Percentiles rank a stretch among this genome's conserved stretches.
Evolutionary conservation across 495 filamentous ascomycete genomes (phyloP).

Genomic region (Xylaria grammica): DNA sequence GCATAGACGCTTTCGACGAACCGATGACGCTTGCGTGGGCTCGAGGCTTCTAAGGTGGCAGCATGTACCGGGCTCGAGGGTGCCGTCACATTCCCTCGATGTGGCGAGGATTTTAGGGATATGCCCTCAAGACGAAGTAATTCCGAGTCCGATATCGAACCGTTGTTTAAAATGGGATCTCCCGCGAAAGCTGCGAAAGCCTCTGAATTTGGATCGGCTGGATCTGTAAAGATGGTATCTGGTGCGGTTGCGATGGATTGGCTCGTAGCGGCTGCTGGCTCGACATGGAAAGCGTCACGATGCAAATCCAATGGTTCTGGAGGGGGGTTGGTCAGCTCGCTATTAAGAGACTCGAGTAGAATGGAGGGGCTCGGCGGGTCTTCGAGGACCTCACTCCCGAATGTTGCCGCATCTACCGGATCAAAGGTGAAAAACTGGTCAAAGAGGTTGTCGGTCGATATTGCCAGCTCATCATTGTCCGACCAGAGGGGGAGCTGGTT

Average conservation of each 20-base stretch:
- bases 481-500: slow-evolving; percentile 40
- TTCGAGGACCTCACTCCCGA: slow-evolving; percentile 30
- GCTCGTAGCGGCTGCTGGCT: not conserved
- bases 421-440: slow-evolving; percentile 55
- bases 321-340: slow-evolving; percentile 25
- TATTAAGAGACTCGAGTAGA: slow-evolving; percentile 31
- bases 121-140: slow-evolving; percentile 52
- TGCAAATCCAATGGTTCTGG: slow-evolving; percentile 27
- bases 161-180: slow-evolving; percentile 36
- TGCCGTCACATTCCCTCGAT: slow-evolving; percentile 33
- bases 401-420: slow-evolving; percentile 27
- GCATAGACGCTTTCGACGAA: slow-evolving; percentile 30
- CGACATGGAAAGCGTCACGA: not conserved
- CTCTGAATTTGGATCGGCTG: slow-evolving; percentile 18
- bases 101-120: slow-evolving; percentile 43
- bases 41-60: slow-evolving; percentile 14
- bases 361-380: slow-evolving; percentile 39
- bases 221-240: slow-evolving; percentile 15
- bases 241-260: not conserved
- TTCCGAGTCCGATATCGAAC: slow-evolving; percentile 55
- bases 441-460: slow-evolving; percentile 49
- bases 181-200: slow-evolving; percentile 23
- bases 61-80: slow-evolving; percentile 28
- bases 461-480: slow-evolving; percentile 41
- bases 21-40: slow-evolving; percentile 33